Base-by-base conservation (phyloP, 805 yeast species). In the Peterozyma xylosa region DNA sequence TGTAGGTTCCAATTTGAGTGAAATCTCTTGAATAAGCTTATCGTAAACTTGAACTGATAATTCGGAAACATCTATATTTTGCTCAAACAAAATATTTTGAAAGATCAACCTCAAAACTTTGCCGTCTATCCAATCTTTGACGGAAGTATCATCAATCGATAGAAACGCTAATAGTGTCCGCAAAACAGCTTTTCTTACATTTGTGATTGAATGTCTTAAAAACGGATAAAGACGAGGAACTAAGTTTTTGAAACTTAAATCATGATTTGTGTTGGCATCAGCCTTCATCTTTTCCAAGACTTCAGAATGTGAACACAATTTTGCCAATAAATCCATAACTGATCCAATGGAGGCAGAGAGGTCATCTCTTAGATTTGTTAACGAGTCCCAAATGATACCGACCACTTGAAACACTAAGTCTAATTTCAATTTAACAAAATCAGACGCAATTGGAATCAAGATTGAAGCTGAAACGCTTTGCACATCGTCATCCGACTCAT, bases 401-500 rank as follows among this genome's bases (percentile, higher is more conserved):
- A 77, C 63, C 16, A 77, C 59, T 14, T 74, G 64, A 42, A 69
- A 70, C 3, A 76, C 71, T 21, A 80, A 58, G 34, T 68, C 68
- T 33, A 75, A 54, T 42, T 81, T 76, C 37, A 83, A 65, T 34
- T 73, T 68, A n/a, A 90, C 90, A 60, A 91, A 87, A 50, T 87
- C 86, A n/a, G 74, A 70, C 1, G 96, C 89, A 39, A 93, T 86
- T 3, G 99, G 99, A 0, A 91, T 72, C 42, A 93, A 67, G 1
- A 96, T 88, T 2, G 96, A 85, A 0, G 99, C 98, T 18, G 96
- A 89, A 38, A 91, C 96, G 9, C 96, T 89, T 60, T 95, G 97
- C 21, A 93, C 98, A 59, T 93, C 99, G 60, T 90, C 98, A 53
- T 89, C 95, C 43, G 79, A 73, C 49, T 80, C 81, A 42, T 68